phyloP scores from a whole-genome alignment of 768 basidiomycete species.

The Mrakia hoshinonis region DNA sequence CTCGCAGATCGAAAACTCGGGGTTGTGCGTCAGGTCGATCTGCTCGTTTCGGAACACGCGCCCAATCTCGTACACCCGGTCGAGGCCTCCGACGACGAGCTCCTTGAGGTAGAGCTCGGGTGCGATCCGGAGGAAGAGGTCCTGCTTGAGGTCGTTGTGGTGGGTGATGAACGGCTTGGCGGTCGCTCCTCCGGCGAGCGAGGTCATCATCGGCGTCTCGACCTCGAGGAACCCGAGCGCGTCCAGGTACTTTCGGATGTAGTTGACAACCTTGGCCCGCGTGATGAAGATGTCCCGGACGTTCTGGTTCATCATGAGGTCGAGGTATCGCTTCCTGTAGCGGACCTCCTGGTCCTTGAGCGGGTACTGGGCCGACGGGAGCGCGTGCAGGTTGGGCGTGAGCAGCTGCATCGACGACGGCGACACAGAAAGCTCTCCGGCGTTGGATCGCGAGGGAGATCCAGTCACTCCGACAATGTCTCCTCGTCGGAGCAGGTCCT shows the following conservation, averaged over 20 bases:
- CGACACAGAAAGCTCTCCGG: constrained; percentile 85
- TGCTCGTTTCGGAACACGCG: constrained; percentile 97
- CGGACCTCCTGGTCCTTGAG: constrained; percentile 95
- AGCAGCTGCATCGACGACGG: constrained; percentile 75
- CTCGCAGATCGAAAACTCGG: constrained; percentile 98
- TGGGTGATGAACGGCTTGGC: constrained; percentile 99
- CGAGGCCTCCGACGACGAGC: constrained; percentile 90
- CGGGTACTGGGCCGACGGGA: constrained; percentile 64
- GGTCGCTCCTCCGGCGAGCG: constrained; percentile 93
- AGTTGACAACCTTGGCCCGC: constrained; percentile 81
- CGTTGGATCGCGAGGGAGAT: constrained; percentile 80
- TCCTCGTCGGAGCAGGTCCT: constrained; percentile 84
- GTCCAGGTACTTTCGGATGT: constrained; percentile 83
- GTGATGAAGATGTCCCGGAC: constrained; percentile 86
- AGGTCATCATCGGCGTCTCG: constrained; percentile 95
- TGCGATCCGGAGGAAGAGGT: constrained; percentile 92
- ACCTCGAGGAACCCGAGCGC: constrained; percentile 92
- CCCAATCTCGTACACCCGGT: constrained; percentile 97
- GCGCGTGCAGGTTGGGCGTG: constrained; percentile 89
- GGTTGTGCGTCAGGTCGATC: constrained; percentile 98
- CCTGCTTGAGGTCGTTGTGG: constrained; percentile 94
- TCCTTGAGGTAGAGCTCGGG: constrained; percentile 98
- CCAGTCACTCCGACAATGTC: constrained; percentile 93
- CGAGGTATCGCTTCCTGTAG: constrained; percentile 97
- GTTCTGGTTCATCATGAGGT: constrained; percentile 86